These are phyloP conservation scores for Fusarium sp. DNA, from an alignment of 2,329 filamentous ascomycete species.

Conservation along the genomic window DNA sequence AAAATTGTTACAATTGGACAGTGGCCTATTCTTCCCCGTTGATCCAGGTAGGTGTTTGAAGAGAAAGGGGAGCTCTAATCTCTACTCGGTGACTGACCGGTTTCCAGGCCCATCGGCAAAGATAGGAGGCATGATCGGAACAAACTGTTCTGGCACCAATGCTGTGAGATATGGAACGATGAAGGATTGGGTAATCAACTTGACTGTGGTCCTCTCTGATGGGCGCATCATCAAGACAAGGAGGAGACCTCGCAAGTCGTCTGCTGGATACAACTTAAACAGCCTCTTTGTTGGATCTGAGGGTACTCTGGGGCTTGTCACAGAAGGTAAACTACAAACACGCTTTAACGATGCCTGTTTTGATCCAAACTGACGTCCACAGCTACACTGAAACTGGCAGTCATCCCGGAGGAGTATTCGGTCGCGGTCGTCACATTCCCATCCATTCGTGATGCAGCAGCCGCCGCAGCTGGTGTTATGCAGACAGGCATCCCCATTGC, in stretches of 20 bases:
- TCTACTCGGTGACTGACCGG: background rate
- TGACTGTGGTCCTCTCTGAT: constrained; percentile 83
- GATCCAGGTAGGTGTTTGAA: constrained; percentile 71
- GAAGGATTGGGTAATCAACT: constrained; percentile 88
- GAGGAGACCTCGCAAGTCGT: constrained; percentile 80
- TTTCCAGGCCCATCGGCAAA: constrained; percentile 70
- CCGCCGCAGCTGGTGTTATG: constrained; percentile 80
- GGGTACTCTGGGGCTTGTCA: constrained; percentile 83
- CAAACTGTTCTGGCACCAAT: constrained; percentile 81
- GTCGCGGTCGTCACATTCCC: constrained; percentile 86
- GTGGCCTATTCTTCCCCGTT: constrained; percentile 88
- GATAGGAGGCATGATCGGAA: constrained; percentile 86
- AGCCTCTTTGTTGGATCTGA: constrained; percentile 83
- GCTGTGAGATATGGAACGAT: constrained; percentile 85
- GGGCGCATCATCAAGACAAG: constrained; percentile 83
- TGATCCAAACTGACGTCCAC: constrained; percentile 12
- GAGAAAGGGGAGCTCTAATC: no score
- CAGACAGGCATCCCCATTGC: constrained; percentile 78
- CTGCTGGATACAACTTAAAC: constrained; percentile 86
- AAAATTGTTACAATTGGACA: constrained; percentile 71
- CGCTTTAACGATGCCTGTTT: background rate
- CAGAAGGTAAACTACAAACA: constrained; percentile 64
- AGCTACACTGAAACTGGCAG: constrained; percentile 81
- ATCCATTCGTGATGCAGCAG: constrained; percentile 78
- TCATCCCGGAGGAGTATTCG: constrained; percentile 78